Evolutionary conservation across 495 filamentous ascomycete species (phyloP).

Genomic region (Barbatosphaeria neglecta): DNA sequence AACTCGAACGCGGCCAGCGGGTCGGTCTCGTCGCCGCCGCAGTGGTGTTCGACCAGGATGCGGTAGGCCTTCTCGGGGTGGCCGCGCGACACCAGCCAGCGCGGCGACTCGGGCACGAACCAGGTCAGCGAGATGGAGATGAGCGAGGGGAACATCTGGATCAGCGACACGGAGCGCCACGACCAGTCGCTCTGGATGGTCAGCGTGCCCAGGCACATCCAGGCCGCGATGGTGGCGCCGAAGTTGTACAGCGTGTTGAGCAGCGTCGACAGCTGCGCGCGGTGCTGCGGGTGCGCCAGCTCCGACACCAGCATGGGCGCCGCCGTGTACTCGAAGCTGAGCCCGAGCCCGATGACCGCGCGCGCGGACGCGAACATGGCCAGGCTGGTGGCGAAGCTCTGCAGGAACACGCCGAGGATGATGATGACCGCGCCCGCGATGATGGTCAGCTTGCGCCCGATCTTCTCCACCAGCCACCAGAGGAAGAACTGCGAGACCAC

Average conservation of each 20-base stretch:
- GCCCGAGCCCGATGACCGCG: constrained; percentile 13
- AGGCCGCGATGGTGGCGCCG: constrained; percentile 9
- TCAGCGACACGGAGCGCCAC: constrained; percentile 10
- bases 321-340: constrained; percentile 14
- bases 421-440: constrained; percentile 3
- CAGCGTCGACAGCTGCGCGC: constrained; percentile 16
- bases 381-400: constrained; percentile 4
- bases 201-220: constrained; percentile 12
- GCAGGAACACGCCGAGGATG: constrained; percentile 4
- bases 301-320: constrained; percentile 22
- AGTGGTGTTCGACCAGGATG: constrained; percentile 39
- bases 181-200: constrained; percentile 11
- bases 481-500: not conserved
- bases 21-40: constrained; percentile 24
- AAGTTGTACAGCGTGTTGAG: constrained; percentile 16
- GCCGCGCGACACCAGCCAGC: constrained; percentile 43
- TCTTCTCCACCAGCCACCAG: constrained; percentile 3
- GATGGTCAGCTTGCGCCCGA: constrained; percentile 5
- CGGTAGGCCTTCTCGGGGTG: constrained; percentile 36
- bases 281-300: constrained; percentile 22
- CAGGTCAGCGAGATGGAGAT: constrained; percentile 6
- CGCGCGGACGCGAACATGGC: constrained; percentile 23
- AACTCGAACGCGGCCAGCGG: constrained; percentile 14
- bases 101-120: constrained; percentile 43
- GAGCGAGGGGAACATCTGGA: constrained; percentile 9